These are phyloP conservation scores for Pascua guehoae DNA, from an alignment of 1,284 basidiomycete species.

Conservation along the genomic window DNA sequence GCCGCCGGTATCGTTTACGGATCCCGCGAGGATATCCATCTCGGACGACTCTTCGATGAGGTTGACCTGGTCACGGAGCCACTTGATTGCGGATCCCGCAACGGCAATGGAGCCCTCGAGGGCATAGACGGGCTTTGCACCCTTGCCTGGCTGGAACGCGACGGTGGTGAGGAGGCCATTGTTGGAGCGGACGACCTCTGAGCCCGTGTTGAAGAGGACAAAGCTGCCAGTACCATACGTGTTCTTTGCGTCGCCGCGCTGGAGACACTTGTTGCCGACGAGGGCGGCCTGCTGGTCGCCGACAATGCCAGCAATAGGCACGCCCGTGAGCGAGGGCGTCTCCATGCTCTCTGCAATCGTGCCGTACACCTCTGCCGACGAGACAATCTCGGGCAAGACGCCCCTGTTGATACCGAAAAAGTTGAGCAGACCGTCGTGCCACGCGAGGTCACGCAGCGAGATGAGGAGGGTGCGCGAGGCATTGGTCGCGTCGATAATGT, in stretches of 20 bases:
- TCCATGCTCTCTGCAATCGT: slow-evolving; percentile 54
- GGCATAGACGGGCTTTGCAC: slow-evolving; percentile 79
- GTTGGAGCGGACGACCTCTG: slow-evolving; percentile 74
- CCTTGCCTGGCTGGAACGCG: slow-evolving; percentile 78
- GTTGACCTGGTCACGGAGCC: slow-evolving; percentile 85
- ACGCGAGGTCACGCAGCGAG: slow-evolving; percentile 74
- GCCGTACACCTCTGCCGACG: slow-evolving; percentile 89
- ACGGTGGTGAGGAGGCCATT: slow-evolving; percentile 87
- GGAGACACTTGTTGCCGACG: slow-evolving; percentile 91
- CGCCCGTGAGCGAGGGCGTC: slow-evolving; percentile 68
- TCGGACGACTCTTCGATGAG: slow-evolving; percentile 77
- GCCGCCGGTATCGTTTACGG: slow-evolving; percentile 79
- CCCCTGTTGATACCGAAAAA: slow-evolving; percentile 81
- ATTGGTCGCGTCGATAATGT: slow-evolving; percentile 93
- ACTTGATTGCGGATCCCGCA: slow-evolving; percentile 92
- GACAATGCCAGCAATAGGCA: slow-evolving; percentile 84
- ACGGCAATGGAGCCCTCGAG: slow-evolving; percentile 94
- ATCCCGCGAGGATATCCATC: slow-evolving; percentile 78
- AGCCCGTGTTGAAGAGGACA: slow-evolving; percentile 83
- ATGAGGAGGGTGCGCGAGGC: slow-evolving; percentile 93
- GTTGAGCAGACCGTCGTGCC: slow-evolving; percentile 75
- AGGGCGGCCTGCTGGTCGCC: slow-evolving; percentile 97
- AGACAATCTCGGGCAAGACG: slow-evolving; percentile 82
- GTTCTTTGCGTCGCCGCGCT: slow-evolving; percentile 82
- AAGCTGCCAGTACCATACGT: slow-evolving; percentile 97